phyloP scores from a whole-genome alignment of 805 yeast genomes.

The Yamadazyma sp. region DNA sequence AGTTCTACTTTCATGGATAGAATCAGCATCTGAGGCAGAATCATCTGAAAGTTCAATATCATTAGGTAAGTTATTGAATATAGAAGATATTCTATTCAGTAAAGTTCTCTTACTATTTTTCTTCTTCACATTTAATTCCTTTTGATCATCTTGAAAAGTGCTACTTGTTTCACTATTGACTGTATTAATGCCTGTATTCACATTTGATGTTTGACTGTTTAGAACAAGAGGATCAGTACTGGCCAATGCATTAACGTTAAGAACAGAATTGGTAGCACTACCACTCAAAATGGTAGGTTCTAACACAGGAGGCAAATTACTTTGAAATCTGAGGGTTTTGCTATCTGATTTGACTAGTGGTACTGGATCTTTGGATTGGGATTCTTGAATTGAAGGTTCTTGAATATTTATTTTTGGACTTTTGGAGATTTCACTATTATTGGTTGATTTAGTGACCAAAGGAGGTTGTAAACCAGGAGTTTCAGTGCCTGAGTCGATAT shows the following conservation, averaged over 20 bases:
- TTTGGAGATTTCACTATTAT: no score
- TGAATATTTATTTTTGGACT: no score
- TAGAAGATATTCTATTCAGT: conserved; percentile 33
- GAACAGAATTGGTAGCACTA: conserved; percentile 31
- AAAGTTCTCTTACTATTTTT: conserved; percentile 4
- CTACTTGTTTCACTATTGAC: background rate
- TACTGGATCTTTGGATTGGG: background rate
- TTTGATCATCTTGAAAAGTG: background rate
- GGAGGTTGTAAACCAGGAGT: conserved; percentile 2
- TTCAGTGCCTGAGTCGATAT: conserved; percentile 1
- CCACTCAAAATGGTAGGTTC: conserved; percentile 20
- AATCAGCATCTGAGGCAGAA: conserved; percentile 41
- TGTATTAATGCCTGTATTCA: background rate
- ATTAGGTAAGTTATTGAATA: conserved; percentile 45
- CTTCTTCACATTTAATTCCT: background rate
- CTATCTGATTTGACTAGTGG: conserved; percentile 37
- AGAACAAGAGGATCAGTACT: conserved; percentile 14
- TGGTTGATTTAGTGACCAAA: conserved; percentile 1
- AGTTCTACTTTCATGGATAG: conserved; percentile 15
- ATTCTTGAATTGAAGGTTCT: no score
- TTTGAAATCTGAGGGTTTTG: conserved; percentile 29
- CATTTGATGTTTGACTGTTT: background rate
- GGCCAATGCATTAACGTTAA: conserved; percentile 29
- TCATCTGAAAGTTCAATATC: conserved; percentile 46
- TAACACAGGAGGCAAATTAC: conserved; percentile 17